A percentile compares a stretch with the other conserved stretches of the same genome.
phyloP scores from a whole-genome alignment of 352 stramenopile species.

The Phytophthora aleatoria region DNA sequence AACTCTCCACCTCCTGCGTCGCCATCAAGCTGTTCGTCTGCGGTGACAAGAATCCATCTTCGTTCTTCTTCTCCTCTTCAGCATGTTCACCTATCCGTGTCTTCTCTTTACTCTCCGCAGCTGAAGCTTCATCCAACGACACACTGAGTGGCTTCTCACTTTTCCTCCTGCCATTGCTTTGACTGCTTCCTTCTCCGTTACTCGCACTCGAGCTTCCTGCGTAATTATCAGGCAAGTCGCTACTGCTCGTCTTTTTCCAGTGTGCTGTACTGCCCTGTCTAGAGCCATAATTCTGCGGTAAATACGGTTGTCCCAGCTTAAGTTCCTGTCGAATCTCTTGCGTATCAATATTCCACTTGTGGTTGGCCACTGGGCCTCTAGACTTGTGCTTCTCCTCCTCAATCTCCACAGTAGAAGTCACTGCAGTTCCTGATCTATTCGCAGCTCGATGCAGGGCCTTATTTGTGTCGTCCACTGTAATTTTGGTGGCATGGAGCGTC shows the following conservation, averaged over 20 bases:
- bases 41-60: conserved; percentile 1
- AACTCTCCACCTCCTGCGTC: conserved; percentile 60
- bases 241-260: conserved; percentile 46
- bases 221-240: conserved; percentile 47
- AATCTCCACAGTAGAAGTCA: not conserved
- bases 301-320: conserved; percentile 35
- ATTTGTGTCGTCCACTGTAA: conserved; percentile 44
- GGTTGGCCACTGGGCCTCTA: conserved; percentile 52
- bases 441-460: conserved; percentile 34
- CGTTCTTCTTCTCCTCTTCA: conserved; percentile 3
- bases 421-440: conserved; percentile 3
- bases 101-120: conserved; percentile 1
- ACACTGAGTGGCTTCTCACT: conserved; percentile 10
- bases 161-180: conserved; percentile 3
- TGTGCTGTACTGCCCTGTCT: conserved; percentile 14
- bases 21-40: conserved; percentile 35
- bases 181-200: not conserved
- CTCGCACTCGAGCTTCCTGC: conserved; percentile 19
- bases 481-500: conserved; percentile 32
- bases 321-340: conserved; percentile 60
- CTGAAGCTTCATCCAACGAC: conserved; percentile 23
- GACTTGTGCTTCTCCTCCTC: conserved; percentile 19
- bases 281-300: conserved; percentile 29
- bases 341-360: conserved; percentile 81
- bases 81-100: not conserved